Base-by-base conservation (phyloP, 164 flowering plant genomes). In the Piper betle region DNA sequence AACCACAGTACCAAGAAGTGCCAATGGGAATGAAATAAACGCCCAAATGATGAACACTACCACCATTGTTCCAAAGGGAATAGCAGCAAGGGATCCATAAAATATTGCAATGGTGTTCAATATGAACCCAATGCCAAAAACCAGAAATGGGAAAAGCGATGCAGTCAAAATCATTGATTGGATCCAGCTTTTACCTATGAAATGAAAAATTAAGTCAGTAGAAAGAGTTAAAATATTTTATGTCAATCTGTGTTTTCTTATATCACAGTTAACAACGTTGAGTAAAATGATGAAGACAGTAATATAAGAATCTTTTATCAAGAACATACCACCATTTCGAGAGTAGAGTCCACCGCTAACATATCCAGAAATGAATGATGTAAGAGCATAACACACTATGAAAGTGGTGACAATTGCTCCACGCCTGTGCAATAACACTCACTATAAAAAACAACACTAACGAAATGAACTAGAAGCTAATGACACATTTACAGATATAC, bases 321-420 rank as follows among this genome's bases (percentile, higher is more conserved):
- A 56, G 46, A n/a, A 20, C 84, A 69, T 86, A 93, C 99, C 99
- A 37, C 99, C 97, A 75, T 79, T 64, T 61, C 99, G 90, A 19
- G 97, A 90, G 74, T 90, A 90, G 85, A 93, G 82, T 64, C 97
- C 99, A 56, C 97, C 97, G 66, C 96, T 93, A 59, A 90, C 97
- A 68, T 93, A 90, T 39, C 99, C 99, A 42, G 99, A 84, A 65
- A 93, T 81, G 72, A 90, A 88, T 42, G 99, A 90, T 39, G 97
- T 93, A 15, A 88, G 84, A 57, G 97, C 99, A 74, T 93, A 93
- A 65, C 97, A 90, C 57, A 93, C 83, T 5, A 93, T 90, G 67
- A 90, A 90, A 66, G 99, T 88, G 48, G 97, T 93, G 62, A 86
- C 89, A 80, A 90, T 93, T 41, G 99, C 87, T 74, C 99, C 99